Evolutionary conservation across 2,329 filamentous ascomycete genomes (phyloP).

Genomic region (Fusarium buxicola): DNA sequence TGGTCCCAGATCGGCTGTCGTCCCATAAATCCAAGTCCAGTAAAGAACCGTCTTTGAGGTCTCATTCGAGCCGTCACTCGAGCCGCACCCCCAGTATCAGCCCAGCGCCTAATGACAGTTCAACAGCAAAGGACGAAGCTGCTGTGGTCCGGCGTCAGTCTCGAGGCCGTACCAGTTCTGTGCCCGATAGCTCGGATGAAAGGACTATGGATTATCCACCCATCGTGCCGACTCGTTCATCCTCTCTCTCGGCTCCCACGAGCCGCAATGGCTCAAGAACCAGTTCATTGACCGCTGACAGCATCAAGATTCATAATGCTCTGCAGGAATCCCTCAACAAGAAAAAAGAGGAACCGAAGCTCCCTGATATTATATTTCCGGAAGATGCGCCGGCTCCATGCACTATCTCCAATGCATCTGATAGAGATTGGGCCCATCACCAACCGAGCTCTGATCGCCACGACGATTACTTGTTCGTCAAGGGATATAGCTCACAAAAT

Average conservation of each 20-base stretch:
- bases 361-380: conserved; percentile 32
- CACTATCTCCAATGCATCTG: conserved; percentile 40
- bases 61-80: conserved; percentile 69
- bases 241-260: conserved; percentile 72
- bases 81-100: conserved; percentile 64
- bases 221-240: conserved; percentile 65
- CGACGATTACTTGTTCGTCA: conserved; percentile 65
- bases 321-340: conserved; percentile 45
- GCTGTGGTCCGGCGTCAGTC: conserved; percentile 57
- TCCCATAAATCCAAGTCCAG: conserved; percentile 64
- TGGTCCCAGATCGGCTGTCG: conserved; percentile 69
- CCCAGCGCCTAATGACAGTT: conserved; percentile 59
- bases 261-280: conserved; percentile 67
- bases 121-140: conserved; percentile 56
- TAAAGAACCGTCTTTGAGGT: conserved; percentile 67
- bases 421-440: conserved; percentile 48
- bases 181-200: conserved; percentile 63
- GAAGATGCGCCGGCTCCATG: conserved; percentile 17
- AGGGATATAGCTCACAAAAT: conserved; percentile 65
- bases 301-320: conserved; percentile 66
- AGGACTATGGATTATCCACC: conserved; percentile 72
- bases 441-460: conserved; percentile 61
- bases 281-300: conserved; percentile 69
- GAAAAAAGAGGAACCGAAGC: conserved; percentile 21
- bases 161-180: conserved; percentile 58